Evolutionary conservation across 129 eudicot genomes (phyloP), one percentile per base, ranked within the genome.

Genomic region (carrot (Daucus carota)): DNA sequence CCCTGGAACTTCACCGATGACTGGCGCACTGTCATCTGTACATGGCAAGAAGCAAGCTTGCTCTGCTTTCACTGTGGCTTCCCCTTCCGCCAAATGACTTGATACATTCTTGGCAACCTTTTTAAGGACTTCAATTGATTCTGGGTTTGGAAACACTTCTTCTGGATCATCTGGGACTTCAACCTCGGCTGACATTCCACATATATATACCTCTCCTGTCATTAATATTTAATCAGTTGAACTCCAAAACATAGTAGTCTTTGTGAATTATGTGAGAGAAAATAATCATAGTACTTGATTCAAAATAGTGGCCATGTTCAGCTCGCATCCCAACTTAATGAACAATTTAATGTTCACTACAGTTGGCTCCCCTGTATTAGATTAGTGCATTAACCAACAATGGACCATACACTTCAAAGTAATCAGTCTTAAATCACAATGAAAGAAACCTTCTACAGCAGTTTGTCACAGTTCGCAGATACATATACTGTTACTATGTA

Each of bases 181-280:
- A 13, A 77, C 85, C 57, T 87, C 78, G 1, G 85, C 85, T 14
- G 97, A 91, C 98, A 89, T 87, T 67, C 98, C 97, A 46, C 98
- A 94, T 78, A 94, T 66, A 82, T 94, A 94, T 75, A 94, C 97
- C 86, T 91, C 98, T 81, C 98, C 97, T 92, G 80, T 44, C 60
- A 33, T 70, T 36, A 41, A 11, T 24, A 38, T 14, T 29, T 4
- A 63, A 6, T 29, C 20, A 63, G 29, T 57, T 22, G 28, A 15
- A 63, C 34, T 31, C 70, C n/a, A n/a, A 28, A 62, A 62, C 26
- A 18, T 62, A 54, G n/a, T 0, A 12, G 31, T 24, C 24, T 57
- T 8, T 15, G 24, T n/a, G 15, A 57, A 57, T 8, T 2, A n/a
- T 52, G 28, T 24, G 16, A 57, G 15, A 0, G 15, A 24, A 24